Conservation (phyloP, 2,329 filamentous ascomycete species). For the Colletotrichum cuscutae region DNA sequence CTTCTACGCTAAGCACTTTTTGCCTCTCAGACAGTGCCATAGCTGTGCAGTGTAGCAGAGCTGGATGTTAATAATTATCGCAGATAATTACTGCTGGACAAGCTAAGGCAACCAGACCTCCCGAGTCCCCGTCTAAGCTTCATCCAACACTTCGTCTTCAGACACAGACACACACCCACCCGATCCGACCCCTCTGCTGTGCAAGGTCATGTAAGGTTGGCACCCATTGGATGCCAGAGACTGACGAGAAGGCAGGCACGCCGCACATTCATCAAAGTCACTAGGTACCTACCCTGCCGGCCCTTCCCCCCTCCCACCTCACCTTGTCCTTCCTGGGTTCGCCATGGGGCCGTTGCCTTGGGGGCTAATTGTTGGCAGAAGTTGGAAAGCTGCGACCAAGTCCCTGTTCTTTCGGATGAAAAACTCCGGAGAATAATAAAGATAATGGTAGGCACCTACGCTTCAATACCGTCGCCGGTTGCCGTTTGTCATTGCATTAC, state of each 20-base stretch:
- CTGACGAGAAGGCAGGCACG: neutral
- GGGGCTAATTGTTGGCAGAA: constrained; percentile 11
- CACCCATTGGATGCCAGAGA: neutral
- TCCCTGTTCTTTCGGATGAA: constrained; percentile 24
- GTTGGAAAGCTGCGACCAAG: constrained; percentile 5
- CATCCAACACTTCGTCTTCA: neutral
- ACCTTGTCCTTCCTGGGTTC: constrained; percentile 6
- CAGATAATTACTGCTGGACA: neutral
- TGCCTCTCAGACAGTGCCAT: neutral
- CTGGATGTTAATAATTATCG: neutral
- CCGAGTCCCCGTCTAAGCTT: neutral
- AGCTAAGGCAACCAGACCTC: neutral
- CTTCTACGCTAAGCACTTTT: neutral
- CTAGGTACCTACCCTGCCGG: neutral
- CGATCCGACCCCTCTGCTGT: neutral
- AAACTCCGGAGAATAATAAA: constrained; percentile 9
- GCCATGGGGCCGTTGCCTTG: neutral
- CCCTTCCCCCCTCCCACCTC: neutral
- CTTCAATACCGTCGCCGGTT: too few relatives aligned
- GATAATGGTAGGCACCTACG: too few relatives aligned
- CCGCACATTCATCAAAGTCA: neutral
- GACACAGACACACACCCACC: neutral
- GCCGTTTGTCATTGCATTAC: neutral
- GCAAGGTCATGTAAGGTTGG: neutral
- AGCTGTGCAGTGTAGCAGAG: neutral